These are phyloP conservation scores for Puccinia hordei DNA, from an alignment of 1,284 basidiomycete species.

Conservation along the genomic window DNA sequence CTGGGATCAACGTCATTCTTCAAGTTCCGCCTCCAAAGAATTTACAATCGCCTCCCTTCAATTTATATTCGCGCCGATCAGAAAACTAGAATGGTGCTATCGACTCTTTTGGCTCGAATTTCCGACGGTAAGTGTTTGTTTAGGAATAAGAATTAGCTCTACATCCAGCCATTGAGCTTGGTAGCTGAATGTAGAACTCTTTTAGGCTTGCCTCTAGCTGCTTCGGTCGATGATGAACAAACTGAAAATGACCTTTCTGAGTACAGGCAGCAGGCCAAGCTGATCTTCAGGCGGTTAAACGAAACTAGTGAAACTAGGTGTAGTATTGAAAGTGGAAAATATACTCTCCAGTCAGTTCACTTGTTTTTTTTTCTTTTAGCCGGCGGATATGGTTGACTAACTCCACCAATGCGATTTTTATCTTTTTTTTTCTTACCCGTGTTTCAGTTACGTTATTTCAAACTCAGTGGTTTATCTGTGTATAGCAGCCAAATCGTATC, in stretches of 20 bases:
- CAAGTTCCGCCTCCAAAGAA: not conserved
- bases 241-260: constrained; percentile 62
- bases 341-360: constrained; percentile 78
- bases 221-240: constrained; percentile 84
- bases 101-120: constrained; percentile 87
- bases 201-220: constrained; percentile 76
- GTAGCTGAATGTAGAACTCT: not conserved
- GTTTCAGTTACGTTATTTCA: constrained; percentile 81
- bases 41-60: not conserved
- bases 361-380: not conserved
- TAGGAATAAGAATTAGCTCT: not conserved
- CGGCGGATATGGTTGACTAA: not conserved
- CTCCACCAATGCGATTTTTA: not conserved
- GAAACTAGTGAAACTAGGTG: constrained; percentile 91
- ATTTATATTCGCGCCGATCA: not conserved
- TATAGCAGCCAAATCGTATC: constrained; percentile 95
- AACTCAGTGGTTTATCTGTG: constrained; percentile 93
- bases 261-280: constrained; percentile 96
- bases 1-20: too few relatives aligned
- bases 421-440: not conserved
- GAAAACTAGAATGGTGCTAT: constrained; percentile 69
- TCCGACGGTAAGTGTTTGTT: constrained; percentile 66
- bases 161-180: not conserved
- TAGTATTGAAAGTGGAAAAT: constrained; percentile 92
- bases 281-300: constrained; percentile 90